These are phyloP conservation scores for Rhodotorula diobovata DNA, from an alignment of 768 basidiomycete species.

Conservation along the genomic window DNA sequence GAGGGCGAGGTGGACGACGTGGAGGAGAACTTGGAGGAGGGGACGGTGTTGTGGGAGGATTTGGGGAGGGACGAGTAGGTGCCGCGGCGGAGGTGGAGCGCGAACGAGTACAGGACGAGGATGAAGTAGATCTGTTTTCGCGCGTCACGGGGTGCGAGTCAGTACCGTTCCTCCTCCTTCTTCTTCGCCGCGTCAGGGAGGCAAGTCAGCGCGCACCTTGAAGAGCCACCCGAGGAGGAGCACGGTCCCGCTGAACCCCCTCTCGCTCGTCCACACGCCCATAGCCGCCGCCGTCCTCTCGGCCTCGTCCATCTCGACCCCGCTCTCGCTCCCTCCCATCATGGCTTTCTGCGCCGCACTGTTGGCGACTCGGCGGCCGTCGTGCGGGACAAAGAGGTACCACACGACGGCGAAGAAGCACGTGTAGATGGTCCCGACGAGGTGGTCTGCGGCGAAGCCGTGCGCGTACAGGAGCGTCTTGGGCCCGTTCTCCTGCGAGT, in stretches of 20 bases:
- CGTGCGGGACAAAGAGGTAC: slow-evolving; percentile 89
- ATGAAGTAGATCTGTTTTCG: slow-evolving; percentile 77
- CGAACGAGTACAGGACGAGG: slow-evolving; percentile 84
- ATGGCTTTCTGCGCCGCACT: slow-evolving; percentile 84
- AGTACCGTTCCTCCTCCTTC: no score
- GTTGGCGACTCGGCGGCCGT: slow-evolving; percentile 72
- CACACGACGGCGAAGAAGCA: slow-evolving; percentile 80
- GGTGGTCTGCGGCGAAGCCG: slow-evolving; percentile 83
- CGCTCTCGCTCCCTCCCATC: slow-evolving; percentile 57
- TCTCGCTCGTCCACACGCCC: slow-evolving; percentile 84
- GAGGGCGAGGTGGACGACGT: slow-evolving; percentile 61
- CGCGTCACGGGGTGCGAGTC: neutral
- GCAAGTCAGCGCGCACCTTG: slow-evolving; percentile 59
- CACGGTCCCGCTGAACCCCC: slow-evolving; percentile 69
- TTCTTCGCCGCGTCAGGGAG: no score
- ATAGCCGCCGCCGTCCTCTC: slow-evolving; percentile 69
- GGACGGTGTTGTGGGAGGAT: slow-evolving; percentile 52
- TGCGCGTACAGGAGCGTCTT: slow-evolving; percentile 85
- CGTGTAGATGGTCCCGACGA: slow-evolving; percentile 86
- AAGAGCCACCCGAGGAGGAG: slow-evolving; percentile 77
- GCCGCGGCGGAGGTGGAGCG: slow-evolving; percentile 81
- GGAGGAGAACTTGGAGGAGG: slow-evolving; percentile 53
- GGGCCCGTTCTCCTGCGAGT: slow-evolving; percentile 73
- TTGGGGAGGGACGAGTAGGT: slow-evolving; percentile 75
- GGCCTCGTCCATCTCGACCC: slow-evolving; percentile 55